Evolutionary conservation across 2,329 filamentous ascomycete genomes (phyloP).

Genomic region (Penicillium oxalicum): DNA sequence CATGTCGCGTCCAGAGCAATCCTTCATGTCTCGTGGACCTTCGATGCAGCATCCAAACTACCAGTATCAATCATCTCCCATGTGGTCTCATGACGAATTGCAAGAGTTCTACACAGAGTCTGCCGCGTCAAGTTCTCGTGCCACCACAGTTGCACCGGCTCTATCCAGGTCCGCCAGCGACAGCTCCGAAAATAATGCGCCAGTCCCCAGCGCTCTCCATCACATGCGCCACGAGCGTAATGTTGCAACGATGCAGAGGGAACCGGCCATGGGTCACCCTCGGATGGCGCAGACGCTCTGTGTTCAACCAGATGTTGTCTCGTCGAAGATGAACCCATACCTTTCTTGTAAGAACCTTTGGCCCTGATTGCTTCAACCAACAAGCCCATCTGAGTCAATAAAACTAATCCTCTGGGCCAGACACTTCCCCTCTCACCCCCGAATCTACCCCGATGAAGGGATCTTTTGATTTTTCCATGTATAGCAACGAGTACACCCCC

Average conservation of each 20-base stretch:
- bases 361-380: too few relatives aligned
- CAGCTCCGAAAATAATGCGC: constrained; percentile 15
- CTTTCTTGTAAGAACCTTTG: constrained; percentile 15
- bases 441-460: constrained; percentile 54
- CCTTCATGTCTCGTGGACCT: constrained; percentile 13
- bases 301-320: constrained; percentile 34
- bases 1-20: constrained; percentile 45
- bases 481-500: constrained; percentile 37
- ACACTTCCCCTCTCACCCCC: constrained; percentile 55
- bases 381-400: not conserved
- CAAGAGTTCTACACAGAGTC: constrained; percentile 25
- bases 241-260: constrained; percentile 17
- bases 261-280: constrained; percentile 20
- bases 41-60: constrained; percentile 11
- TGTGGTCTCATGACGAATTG: constrained; percentile 28
- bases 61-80: constrained; percentile 28
- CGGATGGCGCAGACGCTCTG: constrained; percentile 31
- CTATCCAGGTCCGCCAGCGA: constrained; percentile 20
- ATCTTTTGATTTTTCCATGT: constrained; percentile 33
- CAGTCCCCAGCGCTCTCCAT: constrained; percentile 22
- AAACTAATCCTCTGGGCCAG: constrained; percentile 3
- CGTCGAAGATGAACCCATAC: constrained; percentile 51
- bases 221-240: constrained; percentile 27
- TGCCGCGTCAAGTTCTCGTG: constrained; percentile 25
- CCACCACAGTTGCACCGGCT: constrained; percentile 13